Conservation (phyloP, 768 basidiomycete genomes). For the Tricholomella constricta region DNA sequence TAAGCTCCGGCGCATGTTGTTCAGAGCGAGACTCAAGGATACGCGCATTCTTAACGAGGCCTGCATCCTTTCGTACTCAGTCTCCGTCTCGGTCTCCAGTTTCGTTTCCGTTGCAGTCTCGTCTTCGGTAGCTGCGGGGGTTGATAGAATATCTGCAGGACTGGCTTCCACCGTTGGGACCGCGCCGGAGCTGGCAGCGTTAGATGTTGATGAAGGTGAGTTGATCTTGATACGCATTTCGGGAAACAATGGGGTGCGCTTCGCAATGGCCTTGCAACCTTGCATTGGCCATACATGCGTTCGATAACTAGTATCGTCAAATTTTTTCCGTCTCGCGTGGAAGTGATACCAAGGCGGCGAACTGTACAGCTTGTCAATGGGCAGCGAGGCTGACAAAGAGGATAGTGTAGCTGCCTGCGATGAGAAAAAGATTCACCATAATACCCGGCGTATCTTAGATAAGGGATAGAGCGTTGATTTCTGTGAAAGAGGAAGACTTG, state of each 20-base stretch:
- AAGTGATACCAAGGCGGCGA: conserved; percentile 84
- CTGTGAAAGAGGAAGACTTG: conserved; percentile 11
- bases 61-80: conserved; percentile 81
- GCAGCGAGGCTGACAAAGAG: conserved; percentile 92
- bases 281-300: conserved; percentile 89
- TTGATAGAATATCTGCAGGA: conserved; percentile 40
- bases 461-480: conserved; percentile 2
- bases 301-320: conserved; percentile 69
- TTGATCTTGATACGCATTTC: conserved; percentile 3
- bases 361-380: conserved; percentile 97
- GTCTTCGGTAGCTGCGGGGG: conserved; percentile 69
- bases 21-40: conserved; percentile 75
- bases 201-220: conserved; percentile 8
- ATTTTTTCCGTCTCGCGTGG: neutral
- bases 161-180: conserved; percentile 22
- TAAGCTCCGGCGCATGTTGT: conserved; percentile 82
- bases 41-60: conserved; percentile 87
- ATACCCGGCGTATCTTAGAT: conserved; percentile 89
- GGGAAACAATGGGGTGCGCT: conserved; percentile 65
- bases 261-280: conserved; percentile 87
- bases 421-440: conserved; percentile 94
- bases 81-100: conserved; percentile 61
- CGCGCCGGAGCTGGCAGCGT: conserved; percentile 13
- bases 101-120: conserved; percentile 76
- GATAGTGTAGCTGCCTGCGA: conserved; percentile 86